Evolutionary conservation across 1,284 basidiomycete genomes (phyloP).

Genomic region (Malassezia vespertilionis): DNA sequence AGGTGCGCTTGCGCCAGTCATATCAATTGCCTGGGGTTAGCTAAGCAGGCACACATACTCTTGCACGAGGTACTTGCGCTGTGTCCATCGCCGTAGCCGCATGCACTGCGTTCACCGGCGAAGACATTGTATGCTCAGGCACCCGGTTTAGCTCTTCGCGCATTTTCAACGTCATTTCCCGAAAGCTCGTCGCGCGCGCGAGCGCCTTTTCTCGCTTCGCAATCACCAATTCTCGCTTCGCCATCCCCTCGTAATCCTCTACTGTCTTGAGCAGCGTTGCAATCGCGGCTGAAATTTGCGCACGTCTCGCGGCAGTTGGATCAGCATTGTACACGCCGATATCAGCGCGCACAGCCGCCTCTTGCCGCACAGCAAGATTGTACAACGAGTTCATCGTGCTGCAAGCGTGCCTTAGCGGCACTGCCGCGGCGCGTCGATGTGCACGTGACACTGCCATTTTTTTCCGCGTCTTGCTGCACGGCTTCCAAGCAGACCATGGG

Average conservation of each 20-base stretch:
- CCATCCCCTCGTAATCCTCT: constrained; percentile 45
- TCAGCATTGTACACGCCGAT: constrained; percentile 30
- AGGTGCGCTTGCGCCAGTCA: not conserved
- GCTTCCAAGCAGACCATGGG: constrained; percentile 9
- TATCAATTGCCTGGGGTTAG: not conserved
- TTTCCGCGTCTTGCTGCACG: too few relatives aligned
- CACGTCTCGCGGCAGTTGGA: constrained; percentile 20
- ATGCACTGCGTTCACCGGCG: too few relatives aligned
- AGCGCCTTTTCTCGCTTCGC: constrained; percentile 45
- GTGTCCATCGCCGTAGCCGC: too few relatives aligned
- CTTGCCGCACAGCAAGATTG: constrained; percentile 43
- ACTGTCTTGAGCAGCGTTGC: constrained; percentile 37
- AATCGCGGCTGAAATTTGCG: constrained; percentile 34
- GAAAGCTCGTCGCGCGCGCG: constrained; percentile 33
- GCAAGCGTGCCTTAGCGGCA: not conserved
- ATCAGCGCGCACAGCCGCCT: constrained; percentile 40
- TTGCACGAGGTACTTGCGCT: too few relatives aligned
- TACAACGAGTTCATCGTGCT: constrained; percentile 41
- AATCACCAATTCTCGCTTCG: constrained; percentile 38
- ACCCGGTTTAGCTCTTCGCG: constrained; percentile 31
- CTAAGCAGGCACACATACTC: too few relatives aligned
- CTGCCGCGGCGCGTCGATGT: not conserved
- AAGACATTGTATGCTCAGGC: too few relatives aligned
- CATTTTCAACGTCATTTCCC: too few relatives aligned
- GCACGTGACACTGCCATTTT: constrained; percentile 2